phyloP scores from a whole-genome alignment of 1,284 basidiomycete species.

The Marasmius fiardii region DNA sequence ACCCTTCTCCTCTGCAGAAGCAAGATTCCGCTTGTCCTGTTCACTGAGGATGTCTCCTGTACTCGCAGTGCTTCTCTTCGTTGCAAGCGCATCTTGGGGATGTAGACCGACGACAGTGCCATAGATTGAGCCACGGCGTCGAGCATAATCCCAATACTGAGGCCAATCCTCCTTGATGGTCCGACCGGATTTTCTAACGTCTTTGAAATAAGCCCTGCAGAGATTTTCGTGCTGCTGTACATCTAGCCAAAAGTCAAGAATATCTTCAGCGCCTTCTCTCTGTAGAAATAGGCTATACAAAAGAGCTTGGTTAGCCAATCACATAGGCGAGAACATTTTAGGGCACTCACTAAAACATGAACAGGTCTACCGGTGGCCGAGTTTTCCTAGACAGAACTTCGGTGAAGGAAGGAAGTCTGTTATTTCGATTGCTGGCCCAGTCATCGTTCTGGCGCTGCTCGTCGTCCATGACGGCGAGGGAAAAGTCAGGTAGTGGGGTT shows the following conservation, averaged over 20 bases:
- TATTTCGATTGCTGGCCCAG: conserved; percentile 61
- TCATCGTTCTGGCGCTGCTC: conserved; percentile 68
- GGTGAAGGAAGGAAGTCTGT: conserved; percentile 75
- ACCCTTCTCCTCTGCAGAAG: conserved; percentile 44
- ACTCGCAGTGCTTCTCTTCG: conserved; percentile 75
- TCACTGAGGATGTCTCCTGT: conserved; percentile 65
- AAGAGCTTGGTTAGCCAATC: conserved; percentile 11
- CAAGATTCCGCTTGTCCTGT: conserved; percentile 59
- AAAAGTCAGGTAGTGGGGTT: conserved; percentile 7
- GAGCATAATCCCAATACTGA: conserved; percentile 91
- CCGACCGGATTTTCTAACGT: conserved; percentile 90
- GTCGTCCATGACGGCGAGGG: conserved; percentile 41
- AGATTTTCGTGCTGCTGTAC: conserved; percentile 99
- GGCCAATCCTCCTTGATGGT: conserved; percentile 96
- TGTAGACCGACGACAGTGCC: conserved; percentile 83
- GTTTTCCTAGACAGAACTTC: conserved; percentile 88
- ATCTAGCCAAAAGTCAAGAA: conserved; percentile 98
- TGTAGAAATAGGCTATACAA: conserved; percentile 79
- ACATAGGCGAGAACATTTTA: conserved; percentile 6
- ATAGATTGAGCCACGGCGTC: conserved; percentile 85
- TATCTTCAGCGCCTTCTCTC: conserved; percentile 91
- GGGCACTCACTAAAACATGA: conserved; percentile 93
- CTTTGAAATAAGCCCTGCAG: conserved; percentile 98
- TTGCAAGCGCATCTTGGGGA: conserved; percentile 38
- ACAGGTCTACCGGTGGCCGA: conserved; percentile 92